phyloP scores from a whole-genome alignment of 495 filamentous ascomycete species.

The Hypoxylon lenormandii region DNA sequence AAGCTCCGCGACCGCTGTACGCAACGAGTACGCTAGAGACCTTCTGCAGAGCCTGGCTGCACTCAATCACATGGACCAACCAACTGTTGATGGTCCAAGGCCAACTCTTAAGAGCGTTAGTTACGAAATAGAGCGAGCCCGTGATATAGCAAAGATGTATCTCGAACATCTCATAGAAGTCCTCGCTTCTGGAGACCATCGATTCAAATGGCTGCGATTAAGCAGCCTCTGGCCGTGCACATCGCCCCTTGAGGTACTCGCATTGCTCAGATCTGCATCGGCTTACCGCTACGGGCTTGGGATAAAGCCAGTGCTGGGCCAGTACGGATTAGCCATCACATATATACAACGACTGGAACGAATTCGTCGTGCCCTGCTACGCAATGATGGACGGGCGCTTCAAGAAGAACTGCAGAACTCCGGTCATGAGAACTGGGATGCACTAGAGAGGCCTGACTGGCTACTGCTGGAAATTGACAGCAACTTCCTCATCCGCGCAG shows the following conservation, averaged over 20 bases:
- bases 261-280: slow-evolving; percentile 61
- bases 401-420: slow-evolving; percentile 56
- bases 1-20: slow-evolving; percentile 48
- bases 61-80: slow-evolving; percentile 34
- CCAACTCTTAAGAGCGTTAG: slow-evolving; percentile 38
- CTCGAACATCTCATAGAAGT: too few relatives aligned
- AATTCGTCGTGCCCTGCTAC: slow-evolving; percentile 48
- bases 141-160: slow-evolving; percentile 13
- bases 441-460: slow-evolving; percentile 63
- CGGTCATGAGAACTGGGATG: slow-evolving; percentile 67
- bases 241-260: slow-evolving; percentile 64
- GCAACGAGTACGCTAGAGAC: slow-evolving; percentile 56
- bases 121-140: slow-evolving; percentile 38
- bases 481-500: slow-evolving; percentile 64
- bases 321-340: slow-evolving; percentile 59
- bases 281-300: slow-evolving; percentile 48
- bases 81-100: slow-evolving; percentile 3
- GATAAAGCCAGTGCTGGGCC: slow-evolving; percentile 61
- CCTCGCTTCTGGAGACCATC: slow-evolving; percentile 49
- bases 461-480: slow-evolving; percentile 69
- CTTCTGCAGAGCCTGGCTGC: slow-evolving; percentile 54
- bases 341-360: slow-evolving; percentile 59
- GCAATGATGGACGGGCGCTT: slow-evolving; percentile 39
- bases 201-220: slow-evolving; percentile 60
- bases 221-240: slow-evolving; percentile 66